A percentile compares a stretch with the other conserved stretches of the same genome.
These are phyloP conservation scores for Penicillium samsonianum DNA, from an alignment of 495 filamentous ascomycete genomes.

Conservation along the genomic window DNA sequence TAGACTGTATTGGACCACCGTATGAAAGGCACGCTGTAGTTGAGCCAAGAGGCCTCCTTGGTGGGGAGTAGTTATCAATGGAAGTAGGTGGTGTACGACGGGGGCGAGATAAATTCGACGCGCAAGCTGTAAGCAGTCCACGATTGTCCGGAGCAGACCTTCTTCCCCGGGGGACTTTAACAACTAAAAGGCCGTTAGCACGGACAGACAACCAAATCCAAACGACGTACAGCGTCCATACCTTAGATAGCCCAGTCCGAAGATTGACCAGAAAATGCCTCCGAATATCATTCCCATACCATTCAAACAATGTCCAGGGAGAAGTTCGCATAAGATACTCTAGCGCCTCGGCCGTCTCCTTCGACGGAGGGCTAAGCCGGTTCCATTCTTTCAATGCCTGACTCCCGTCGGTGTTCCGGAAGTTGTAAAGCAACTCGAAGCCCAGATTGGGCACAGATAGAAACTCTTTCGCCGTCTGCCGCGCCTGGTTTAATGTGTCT, in stretches of 20 bases:
- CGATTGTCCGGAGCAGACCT: slow-evolving; percentile 39
- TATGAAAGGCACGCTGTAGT: slow-evolving; percentile 62
- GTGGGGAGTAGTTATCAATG: slow-evolving; percentile 28
- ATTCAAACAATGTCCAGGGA: slow-evolving; percentile 41
- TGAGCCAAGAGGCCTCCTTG: slow-evolving; percentile 45
- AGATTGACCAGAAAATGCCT: slow-evolving; percentile 53
- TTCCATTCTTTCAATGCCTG: slow-evolving; percentile 36
- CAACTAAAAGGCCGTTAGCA: slow-evolving; percentile 30
- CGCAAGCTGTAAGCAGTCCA: slow-evolving; percentile 45
- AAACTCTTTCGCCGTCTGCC: slow-evolving; percentile 65
- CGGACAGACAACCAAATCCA: background rate
- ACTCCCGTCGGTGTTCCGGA: slow-evolving; percentile 29
- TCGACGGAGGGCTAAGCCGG: slow-evolving; percentile 33
- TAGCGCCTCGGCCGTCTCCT: slow-evolving; percentile 38
- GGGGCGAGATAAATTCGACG: slow-evolving; percentile 51
- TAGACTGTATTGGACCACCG: slow-evolving; percentile 65
- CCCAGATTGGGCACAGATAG: slow-evolving; percentile 55
- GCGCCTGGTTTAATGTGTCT: slow-evolving; percentile 64
- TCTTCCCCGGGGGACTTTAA: slow-evolving; percentile 27
- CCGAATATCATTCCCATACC: slow-evolving; percentile 56
- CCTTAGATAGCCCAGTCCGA: slow-evolving; percentile 37
- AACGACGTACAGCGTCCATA: slow-evolving; percentile 22
- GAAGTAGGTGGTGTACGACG: slow-evolving; percentile 42
- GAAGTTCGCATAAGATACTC: slow-evolving; percentile 36
- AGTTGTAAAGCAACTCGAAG: slow-evolving; percentile 29